Base-by-base conservation (phyloP, 2,329 filamentous ascomycete genomes). In the Colletotrichum kahawae region DNA sequence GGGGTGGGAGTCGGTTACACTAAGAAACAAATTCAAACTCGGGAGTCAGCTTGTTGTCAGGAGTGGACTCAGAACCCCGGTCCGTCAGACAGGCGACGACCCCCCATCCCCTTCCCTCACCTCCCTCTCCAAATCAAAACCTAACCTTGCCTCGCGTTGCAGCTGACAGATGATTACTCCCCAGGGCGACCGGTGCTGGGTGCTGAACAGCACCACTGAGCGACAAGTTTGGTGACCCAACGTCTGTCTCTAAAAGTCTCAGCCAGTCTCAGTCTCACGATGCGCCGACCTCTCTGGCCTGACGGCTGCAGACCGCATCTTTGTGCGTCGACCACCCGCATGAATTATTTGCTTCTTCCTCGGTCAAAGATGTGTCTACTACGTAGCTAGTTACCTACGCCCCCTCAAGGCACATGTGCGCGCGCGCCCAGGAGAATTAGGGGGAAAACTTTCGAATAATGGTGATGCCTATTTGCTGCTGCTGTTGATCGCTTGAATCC, bases 281-380 rank as follows among this genome's bases (percentile, higher is more conserved):
- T 65, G 59, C 43, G 68, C 60, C 62, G 27, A 21, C 43, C 16
- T 18, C 27, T 33, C 51, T 71, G 62, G 62, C 62, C 62, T 59
- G 31, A 34, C 54, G 27, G 27, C 65, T 63, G 66, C 38, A 69
- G 56, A 72, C 70, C 65, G 70, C 70, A 69, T 34, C 56, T 72
- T 69, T 54, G 24, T 38, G 38, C 24, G 62, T 29, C 18, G 13
- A 31, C 36, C 56, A n/a, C n/a, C 6, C 63, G 29, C 70, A 71
- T 67, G 51, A 21, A 36, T 38, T 18, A 67, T 38, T n/a, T 31
- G 18, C 31, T 54, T 54, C 14, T 13, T 62, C 36, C 18, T 36
- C 16, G 13, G 57, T 12, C 38, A 33, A 29, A 10, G 5, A 21
- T 62, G 56, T 66, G 5, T n/a, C 21, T 33, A 27, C 24, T 27